phyloP scores from a whole-genome alignment of 306 rosid species.

The Quercus bicolor region DNA sequence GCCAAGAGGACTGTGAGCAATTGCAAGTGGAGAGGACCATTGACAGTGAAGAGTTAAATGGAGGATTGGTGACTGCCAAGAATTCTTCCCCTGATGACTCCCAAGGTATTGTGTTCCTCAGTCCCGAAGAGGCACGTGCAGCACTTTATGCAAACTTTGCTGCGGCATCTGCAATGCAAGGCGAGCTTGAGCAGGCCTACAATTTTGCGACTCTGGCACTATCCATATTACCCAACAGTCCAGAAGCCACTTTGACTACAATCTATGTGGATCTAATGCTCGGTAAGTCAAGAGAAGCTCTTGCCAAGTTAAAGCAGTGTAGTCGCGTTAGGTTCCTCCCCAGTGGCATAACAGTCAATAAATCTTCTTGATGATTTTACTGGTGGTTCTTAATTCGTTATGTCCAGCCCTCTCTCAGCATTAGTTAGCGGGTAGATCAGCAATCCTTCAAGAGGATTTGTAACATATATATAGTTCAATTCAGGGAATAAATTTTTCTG shows the following conservation, averaged over 20 bases:
- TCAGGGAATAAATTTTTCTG: conserved; percentile 77
- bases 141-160: conserved; percentile 81
- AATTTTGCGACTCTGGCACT: conserved; percentile 62
- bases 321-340: conserved; percentile 67
- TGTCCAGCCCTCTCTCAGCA: conserved; percentile 45
- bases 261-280: conserved; percentile 77
- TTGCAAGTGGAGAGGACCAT: conserved; percentile 51
- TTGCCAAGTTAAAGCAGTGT: conserved; percentile 68
- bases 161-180: conserved; percentile 68
- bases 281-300: conserved; percentile 77
- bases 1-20: conserved; percentile 68
- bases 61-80: conserved; percentile 54
- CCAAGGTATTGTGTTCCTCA: conserved; percentile 52
- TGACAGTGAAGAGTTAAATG: conserved; percentile 67
- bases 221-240: conserved; percentile 66
- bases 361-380: conserved; percentile 68
- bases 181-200: conserved; percentile 66
- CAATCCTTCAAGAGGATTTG: conserved; percentile 78
- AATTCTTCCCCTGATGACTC: conserved; percentile 41
- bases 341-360: conserved; percentile 58
- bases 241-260: conserved; percentile 76
- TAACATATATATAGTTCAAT: conserved; percentile 88
- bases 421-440: conserved; percentile 73
- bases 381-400: conserved; percentile 43
- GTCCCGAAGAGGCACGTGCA: conserved; percentile 89